Conservation (phyloP, 495 filamentous ascomycete genomes). For the Aspergillus diversus region DNA sequence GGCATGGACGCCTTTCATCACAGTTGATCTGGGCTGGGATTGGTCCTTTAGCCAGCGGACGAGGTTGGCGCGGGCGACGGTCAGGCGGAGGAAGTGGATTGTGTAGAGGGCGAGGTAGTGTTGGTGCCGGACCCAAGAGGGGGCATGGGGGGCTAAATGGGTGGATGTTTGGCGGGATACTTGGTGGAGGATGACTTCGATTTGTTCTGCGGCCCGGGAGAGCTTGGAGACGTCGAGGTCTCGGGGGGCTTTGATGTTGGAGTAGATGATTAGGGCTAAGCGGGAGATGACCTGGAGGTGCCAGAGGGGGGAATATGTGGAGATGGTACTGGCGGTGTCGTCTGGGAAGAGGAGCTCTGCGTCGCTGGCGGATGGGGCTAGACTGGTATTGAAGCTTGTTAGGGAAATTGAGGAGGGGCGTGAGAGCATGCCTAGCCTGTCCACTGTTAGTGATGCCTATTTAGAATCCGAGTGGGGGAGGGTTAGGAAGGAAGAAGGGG, state of each 20-base stretch:
- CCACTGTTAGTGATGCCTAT: no score
- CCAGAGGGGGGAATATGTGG: not conserved
- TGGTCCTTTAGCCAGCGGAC: not conserved
- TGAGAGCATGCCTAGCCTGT: not conserved
- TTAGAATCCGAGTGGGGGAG: no score
- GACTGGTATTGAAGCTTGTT: not conserved
- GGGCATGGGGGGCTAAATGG: not conserved
- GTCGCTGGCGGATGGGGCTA: not conserved
- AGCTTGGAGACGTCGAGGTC: not conserved
- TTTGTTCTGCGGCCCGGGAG: not conserved
- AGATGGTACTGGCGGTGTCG: not conserved
- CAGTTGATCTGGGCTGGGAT: not conserved
- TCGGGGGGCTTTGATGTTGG: not conserved
- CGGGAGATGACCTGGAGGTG: not conserved
- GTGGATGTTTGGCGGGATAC: not conserved
- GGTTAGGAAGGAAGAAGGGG: no score
- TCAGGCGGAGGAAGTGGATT: not conserved
- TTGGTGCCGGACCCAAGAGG: not conserved
- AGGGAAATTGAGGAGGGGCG: not conserved
- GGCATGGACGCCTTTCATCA: not conserved
- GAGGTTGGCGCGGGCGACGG: not conserved
- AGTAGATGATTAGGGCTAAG: not conserved
- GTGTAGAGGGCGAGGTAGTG: not conserved
- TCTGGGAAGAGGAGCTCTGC: not conserved
- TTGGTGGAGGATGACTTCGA: not conserved